Evolutionary conservation across 306 rosid species (phyloP), one percentile per base, ranked within the genome.

Genomic region (Citrullus amarus): DNA sequence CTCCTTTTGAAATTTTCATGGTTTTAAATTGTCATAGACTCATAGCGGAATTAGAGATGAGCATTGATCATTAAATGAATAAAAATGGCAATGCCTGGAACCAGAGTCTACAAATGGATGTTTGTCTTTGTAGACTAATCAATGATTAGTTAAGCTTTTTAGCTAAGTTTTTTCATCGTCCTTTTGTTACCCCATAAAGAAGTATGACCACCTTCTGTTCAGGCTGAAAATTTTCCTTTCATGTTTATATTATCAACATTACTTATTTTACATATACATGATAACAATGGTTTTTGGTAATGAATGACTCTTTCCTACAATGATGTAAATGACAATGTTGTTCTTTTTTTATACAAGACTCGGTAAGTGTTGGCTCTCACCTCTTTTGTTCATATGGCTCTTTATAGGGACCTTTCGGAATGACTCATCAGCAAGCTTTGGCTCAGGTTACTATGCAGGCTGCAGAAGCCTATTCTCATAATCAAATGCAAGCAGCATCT

Each of bases 401-500:
- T 15, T 77, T 79, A 20, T 68, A 91, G 97, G 89, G 85, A 59
- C 67, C 88, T 61, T 86, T 85, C 79, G 97, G 91, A 83, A 86
- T 91, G 87, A 61, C 89, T 17, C 93, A 93, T 79, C 93, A 86
- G 88, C 97, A 90, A 62, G 89, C 84, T 17, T 79, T 89, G 70
- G 90, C 90, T 51, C 92, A 89, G 83, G 90, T 91, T 72, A 86
- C 97, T 34, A 84, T 86, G 74, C 92, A 88, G 46, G 91, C 88
- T 61, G 86, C 61, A 32, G 87, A 83, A 51, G 18, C 86, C 68
- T 80, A 81, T 81, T 70, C 90, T 48, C 76, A 83, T 51, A 80
- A 85, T 76, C 84, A 87, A 16, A 58, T 79, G 69, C 88, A 84
- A 77, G 46, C 85, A 34, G 88, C 85, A 9, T 68, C 87, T 77